These are phyloP conservation scores for Rhodotorula diobovata DNA, from an alignment of 768 basidiomycete species.

Conservation along the genomic window DNA sequence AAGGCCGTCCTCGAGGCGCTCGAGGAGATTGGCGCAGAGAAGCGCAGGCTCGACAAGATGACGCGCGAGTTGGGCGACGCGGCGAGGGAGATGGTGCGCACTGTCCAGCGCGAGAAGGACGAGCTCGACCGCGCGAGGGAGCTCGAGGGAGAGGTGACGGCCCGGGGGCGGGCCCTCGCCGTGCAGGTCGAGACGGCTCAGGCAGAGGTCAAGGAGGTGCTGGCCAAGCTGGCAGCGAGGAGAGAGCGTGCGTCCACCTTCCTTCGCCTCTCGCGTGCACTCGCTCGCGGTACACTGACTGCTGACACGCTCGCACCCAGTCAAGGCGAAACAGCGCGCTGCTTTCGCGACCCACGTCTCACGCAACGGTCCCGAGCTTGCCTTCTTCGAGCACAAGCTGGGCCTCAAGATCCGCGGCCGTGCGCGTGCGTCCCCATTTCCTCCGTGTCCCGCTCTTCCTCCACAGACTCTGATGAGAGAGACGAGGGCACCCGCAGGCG, in stretches of 20 bases:
- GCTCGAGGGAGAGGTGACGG: slow-evolving; percentile 11
- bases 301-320: not conserved
- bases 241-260: not conserved
- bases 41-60: not conserved
- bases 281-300: too few relatives aligned
- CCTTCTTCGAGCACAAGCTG: slow-evolving; percentile 31
- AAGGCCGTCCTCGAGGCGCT: slow-evolving; percentile 6
- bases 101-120: slow-evolving; percentile 10
- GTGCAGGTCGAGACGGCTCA: slow-evolving; percentile 26
- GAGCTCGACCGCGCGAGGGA: slow-evolving; percentile 15
- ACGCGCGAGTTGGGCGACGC: slow-evolving; percentile 22
- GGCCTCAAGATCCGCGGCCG: slow-evolving; percentile 33
- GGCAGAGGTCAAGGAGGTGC: slow-evolving; percentile 22
- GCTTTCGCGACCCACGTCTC: slow-evolving; percentile 15
- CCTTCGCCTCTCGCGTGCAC: not conserved
- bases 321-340: slow-evolving; percentile 23
- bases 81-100: slow-evolving; percentile 22
- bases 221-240: slow-evolving; percentile 9
- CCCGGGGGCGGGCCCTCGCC: not conserved
- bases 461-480: not conserved
- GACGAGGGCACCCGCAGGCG: not conserved
- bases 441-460: not conserved
- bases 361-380: slow-evolving; percentile 28
- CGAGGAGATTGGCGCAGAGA: slow-evolving; percentile 21
- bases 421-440: slow-evolving; percentile 8